Conservation (phyloP, 768 basidiomycete genomes). For the Cytidiella melzeri region DNA sequence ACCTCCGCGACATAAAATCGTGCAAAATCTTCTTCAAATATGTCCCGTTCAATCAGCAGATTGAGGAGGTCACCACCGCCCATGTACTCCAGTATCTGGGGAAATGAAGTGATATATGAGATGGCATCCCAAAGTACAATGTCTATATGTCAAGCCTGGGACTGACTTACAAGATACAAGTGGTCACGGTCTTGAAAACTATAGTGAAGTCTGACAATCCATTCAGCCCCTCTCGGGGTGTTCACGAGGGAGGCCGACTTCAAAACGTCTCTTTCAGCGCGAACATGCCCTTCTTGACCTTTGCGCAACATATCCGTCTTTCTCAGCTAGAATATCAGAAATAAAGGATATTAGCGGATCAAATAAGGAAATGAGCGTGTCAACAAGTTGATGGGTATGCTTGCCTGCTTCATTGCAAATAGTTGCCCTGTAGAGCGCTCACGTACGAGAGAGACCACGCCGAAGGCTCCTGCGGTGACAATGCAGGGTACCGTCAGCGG, state of each 20-base stretch:
- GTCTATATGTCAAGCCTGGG: no score
- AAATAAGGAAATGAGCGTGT: conserved; percentile 9
- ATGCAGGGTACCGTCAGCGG: conserved; percentile 11
- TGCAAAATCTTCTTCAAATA: conserved; percentile 87
- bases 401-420: conserved; percentile 96
- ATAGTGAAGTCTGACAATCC: conserved; percentile 92
- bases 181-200: conserved; percentile 94
- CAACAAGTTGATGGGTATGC: conserved; percentile 12
- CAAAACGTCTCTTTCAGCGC: conserved; percentile 90
- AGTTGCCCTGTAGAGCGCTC: conserved; percentile 75
- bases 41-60: conserved; percentile 86
- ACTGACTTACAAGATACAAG: conserved; percentile 76
- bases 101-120: conserved; percentile 41
- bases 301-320: conserved; percentile 93
- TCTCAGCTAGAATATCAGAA: conserved; percentile 48
- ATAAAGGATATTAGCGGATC: conserved; percentile 16
- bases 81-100: conserved; percentile 89
- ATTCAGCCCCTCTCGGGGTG: conserved; percentile 72
- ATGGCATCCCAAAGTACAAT: conserved; percentile 33
- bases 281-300: conserved; percentile 95
- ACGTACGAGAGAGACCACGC: conserved; percentile 88
- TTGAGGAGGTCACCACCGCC: conserved; percentile 95
- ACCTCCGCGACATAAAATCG: conserved; percentile 96
- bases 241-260: conserved; percentile 82
- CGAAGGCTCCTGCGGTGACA: conserved; percentile 73